phyloP scores from a whole-genome alignment of 2,329 filamentous ascomycete genomes.

The Alternaria viburni region DNA sequence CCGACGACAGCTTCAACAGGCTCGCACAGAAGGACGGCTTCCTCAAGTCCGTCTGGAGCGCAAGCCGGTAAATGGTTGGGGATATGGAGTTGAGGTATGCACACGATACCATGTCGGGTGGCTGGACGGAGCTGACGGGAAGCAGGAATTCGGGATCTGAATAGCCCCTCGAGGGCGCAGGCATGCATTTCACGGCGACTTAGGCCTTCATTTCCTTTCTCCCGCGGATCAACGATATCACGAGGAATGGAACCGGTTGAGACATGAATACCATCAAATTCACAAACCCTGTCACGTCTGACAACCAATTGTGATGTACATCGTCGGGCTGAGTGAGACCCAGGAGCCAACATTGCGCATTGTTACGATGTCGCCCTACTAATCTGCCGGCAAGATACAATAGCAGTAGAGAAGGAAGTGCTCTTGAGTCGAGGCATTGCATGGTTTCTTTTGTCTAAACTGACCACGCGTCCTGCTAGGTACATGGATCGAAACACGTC shows the following conservation, averaged over 20 bases:
- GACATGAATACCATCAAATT: conserved; percentile 41
- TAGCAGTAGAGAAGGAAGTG: not conserved
- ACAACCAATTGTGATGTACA: conserved; percentile 3
- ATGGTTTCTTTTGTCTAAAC: not conserved
- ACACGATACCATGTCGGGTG: not conserved
- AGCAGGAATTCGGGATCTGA: conserved; percentile 40
- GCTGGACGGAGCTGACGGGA: conserved; percentile 18
- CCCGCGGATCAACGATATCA: conserved; percentile 39
- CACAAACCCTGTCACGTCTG: conserved; percentile 24
- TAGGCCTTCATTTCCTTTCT: conserved; percentile 36
- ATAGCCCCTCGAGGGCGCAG: conserved; percentile 29
- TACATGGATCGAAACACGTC: not conserved
- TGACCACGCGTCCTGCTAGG: not conserved
- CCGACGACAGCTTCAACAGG: conserved; percentile 94
- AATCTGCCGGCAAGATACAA: not conserved
- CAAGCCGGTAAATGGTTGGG: conserved; percentile 58
- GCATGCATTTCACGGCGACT: conserved; percentile 40
- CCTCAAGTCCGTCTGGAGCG: conserved; percentile 96
- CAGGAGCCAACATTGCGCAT: not conserved
- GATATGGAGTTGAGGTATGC: conserved; percentile 43
- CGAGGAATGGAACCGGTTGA: conserved; percentile 39
- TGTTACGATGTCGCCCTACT: not conserved
- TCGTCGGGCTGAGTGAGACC: not conserved
- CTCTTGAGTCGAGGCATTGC: not conserved
- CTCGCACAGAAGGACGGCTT: conserved; percentile 95